phyloP scores from a whole-genome alignment of 108 stramenopile genomes.

The Cyclotella atomus region DNA sequence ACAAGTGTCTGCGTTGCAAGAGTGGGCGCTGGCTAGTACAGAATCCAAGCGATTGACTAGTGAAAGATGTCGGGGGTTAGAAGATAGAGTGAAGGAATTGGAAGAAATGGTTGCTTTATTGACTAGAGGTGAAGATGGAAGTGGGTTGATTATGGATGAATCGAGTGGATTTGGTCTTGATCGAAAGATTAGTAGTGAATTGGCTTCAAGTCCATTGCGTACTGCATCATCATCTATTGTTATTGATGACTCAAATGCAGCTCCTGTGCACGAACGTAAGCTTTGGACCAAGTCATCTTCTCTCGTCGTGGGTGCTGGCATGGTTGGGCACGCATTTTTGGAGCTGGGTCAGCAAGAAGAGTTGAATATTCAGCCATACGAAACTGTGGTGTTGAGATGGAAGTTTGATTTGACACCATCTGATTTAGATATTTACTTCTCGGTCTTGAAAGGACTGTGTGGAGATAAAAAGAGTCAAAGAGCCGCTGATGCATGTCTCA shows the following conservation, averaged over 20 bases:
- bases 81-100: slow-evolving; percentile 60
- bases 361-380: slow-evolving; percentile 42
- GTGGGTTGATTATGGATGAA: not conserved
- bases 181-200: not conserved
- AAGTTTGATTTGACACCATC: slow-evolving; percentile 82
- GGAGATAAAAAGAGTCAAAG: slow-evolving; percentile 55
- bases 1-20: slow-evolving; percentile 82
- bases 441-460: slow-evolving; percentile 75
- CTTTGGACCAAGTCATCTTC: slow-evolving; percentile 69
- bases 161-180: not conserved
- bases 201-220: not conserved
- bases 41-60: slow-evolving; percentile 73
- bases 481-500: slow-evolving; percentile 59
- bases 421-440: slow-evolving; percentile 73
- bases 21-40: slow-evolving; percentile 86
- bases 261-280: slow-evolving; percentile 35
- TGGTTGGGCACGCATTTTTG: slow-evolving; percentile 52
- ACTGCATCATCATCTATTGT: slow-evolving; percentile 3
- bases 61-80: slow-evolving; percentile 72
- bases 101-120: slow-evolving; percentile 25
- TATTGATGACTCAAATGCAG: not conserved
- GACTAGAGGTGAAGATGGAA: slow-evolving; percentile 4
- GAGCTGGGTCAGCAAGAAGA: slow-evolving; percentile 49
- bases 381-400: slow-evolving; percentile 80
- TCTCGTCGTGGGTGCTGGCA: slow-evolving; percentile 83